Evolutionary conservation across 768 basidiomycete species (phyloP).

Genomic region (Termitomyces bulborhizus): DNA sequence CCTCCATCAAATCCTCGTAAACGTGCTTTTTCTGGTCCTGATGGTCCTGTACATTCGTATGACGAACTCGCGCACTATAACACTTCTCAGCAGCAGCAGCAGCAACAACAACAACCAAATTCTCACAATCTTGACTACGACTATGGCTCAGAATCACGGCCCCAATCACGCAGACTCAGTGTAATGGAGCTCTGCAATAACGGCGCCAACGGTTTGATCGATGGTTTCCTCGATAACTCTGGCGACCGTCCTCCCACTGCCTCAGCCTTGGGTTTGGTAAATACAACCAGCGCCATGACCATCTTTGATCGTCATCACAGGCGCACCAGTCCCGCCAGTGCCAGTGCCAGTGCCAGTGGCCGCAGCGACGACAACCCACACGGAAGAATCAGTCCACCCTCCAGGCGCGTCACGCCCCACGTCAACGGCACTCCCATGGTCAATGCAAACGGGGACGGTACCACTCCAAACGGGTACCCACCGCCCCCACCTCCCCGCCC

Average conservation of each 20-base stretch:
- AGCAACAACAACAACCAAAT: not conserved
- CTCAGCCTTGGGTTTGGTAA: not conserved
- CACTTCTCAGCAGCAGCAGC: not conserved
- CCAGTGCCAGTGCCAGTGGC: not conserved
- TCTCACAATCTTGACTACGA: slow-evolving; percentile 37
- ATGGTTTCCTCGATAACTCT: not conserved
- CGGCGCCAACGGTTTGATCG: not conserved
- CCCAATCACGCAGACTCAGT: slow-evolving; percentile 73
- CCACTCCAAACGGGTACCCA: no score
- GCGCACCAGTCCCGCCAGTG: slow-evolving; percentile 2
- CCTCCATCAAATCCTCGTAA: slow-evolving; percentile 44
- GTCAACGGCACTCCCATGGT: not conserved
- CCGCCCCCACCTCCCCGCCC: slow-evolving; percentile 22
- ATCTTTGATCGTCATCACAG: not conserved
- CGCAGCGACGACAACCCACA: not conserved
- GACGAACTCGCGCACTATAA: slow-evolving; percentile 11
- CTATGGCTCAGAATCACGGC: slow-evolving; percentile 69
- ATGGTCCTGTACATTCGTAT: slow-evolving; percentile 26
- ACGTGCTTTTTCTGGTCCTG: slow-evolving; percentile 56
- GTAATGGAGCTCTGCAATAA: slow-evolving; percentile 86
- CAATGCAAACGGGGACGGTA: no score
- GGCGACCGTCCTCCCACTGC: not conserved
- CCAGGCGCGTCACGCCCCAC: slow-evolving; percentile 7
- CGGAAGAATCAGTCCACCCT: slow-evolving; percentile 3
- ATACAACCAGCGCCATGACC: not conserved